Conservation (phyloP, 768 basidiomycete species). For the Fomitopsis pulvina region DNA sequence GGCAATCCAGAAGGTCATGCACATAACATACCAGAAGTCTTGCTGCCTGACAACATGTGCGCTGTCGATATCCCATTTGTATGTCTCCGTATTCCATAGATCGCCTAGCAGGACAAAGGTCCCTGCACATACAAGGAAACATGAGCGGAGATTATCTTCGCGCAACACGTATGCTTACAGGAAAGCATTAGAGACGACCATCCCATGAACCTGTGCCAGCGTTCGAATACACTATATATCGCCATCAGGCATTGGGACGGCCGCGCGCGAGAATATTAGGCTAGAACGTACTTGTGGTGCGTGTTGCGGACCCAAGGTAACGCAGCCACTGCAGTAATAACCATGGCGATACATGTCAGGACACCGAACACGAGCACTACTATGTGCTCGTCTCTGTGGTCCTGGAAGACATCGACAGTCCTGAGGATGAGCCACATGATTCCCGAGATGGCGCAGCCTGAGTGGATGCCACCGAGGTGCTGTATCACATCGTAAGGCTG, state of each 20-base stretch:
- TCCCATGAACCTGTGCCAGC: conserved; percentile 74
- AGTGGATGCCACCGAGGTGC: conserved; percentile 79
- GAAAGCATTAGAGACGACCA: conserved; percentile 57
- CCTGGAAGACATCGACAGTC: conserved; percentile 48
- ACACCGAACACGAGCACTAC: conserved; percentile 58
- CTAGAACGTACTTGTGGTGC: conserved; percentile 61
- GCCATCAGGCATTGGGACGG: too few relatives aligned
- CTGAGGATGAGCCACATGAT: conserved; percentile 64
- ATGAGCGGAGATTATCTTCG: neutral
- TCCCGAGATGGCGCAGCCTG: conserved; percentile 67
- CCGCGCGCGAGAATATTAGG: too few relatives aligned
- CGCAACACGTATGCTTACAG: conserved; percentile 35
- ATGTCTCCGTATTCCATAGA: conserved; percentile 48
- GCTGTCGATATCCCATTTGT: conserved; percentile 52
- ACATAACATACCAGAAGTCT: conserved; percentile 70
- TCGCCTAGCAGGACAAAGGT: conserved; percentile 62
- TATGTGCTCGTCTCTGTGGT: conserved; percentile 42
- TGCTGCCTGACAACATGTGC: conserved; percentile 55
- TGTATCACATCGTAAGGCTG: conserved; percentile 5
- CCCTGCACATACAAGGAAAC: conserved; percentile 35
- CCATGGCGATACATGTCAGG: conserved; percentile 48
- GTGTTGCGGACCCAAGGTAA: conserved; percentile 78
- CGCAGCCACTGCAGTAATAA: conserved; percentile 56
- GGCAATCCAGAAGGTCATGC: conserved; percentile 70
- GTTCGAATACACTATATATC: conserved; percentile 79